Conservation (phyloP, 2,329 filamentous ascomycete species). For the Coniosporium tulheliwenetii region DNA sequence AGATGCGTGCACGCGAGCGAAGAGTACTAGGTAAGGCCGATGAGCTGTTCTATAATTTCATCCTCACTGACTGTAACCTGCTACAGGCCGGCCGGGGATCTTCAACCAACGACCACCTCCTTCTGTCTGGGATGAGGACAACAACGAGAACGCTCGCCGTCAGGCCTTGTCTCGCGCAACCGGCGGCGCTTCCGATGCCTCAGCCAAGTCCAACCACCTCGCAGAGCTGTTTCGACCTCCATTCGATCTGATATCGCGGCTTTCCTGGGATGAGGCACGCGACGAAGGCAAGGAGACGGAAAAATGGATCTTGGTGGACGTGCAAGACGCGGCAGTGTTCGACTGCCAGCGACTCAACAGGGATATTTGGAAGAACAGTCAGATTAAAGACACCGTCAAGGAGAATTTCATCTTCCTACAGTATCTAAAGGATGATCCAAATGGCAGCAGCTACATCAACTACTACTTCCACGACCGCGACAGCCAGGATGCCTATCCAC, state of each 20-base stretch:
- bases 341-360: slow-evolving; percentile 88
- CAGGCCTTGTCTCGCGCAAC: slow-evolving; percentile 43
- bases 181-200: slow-evolving; percentile 48
- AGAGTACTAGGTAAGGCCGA: slow-evolving; percentile 17
- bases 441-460: slow-evolving; percentile 66
- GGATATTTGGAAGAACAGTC: slow-evolving; percentile 84
- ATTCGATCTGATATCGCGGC: slow-evolving; percentile 69
- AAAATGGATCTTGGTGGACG: slow-evolving; percentile 92
- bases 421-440: slow-evolving; percentile 71
- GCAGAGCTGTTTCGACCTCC: slow-evolving; percentile 88
- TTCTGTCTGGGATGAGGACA: slow-evolving; percentile 43
- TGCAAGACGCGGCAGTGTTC: slow-evolving; percentile 87
- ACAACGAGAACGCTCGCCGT: slow-evolving; percentile 33
- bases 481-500: slow-evolving; percentile 78
- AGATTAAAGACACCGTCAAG: slow-evolving; percentile 62
- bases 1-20: slow-evolving; percentile 36
- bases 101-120: slow-evolving; percentile 48
- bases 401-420: slow-evolving; percentile 96
- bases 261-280: slow-evolving; percentile 72
- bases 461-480: slow-evolving; percentile 79
- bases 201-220: slow-evolving; percentile 59
- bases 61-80: slow-evolving; percentile 13
- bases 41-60: slow-evolving; percentile 8
- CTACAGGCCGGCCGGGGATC: slow-evolving; percentile 37
- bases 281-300: slow-evolving; percentile 71